Evolutionary conservation across 1,139 yeast species (phyloP).

Genomic region (Pichia sp.): DNA sequence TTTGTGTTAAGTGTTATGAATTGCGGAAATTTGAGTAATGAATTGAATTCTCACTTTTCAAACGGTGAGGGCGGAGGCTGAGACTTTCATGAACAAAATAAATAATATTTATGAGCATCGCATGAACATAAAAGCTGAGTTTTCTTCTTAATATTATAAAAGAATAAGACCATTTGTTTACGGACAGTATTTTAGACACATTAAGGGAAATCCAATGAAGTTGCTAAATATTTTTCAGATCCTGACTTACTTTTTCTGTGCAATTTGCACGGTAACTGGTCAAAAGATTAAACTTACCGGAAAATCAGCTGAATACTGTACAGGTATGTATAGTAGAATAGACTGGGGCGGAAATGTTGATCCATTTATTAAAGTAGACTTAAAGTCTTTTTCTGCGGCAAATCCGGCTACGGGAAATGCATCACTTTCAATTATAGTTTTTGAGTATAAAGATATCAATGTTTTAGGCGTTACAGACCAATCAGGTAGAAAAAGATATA

Average conservation of each 20-base stretch:
- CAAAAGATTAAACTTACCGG: conserved; percentile 38
- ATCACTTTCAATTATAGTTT: conserved; percentile 61
- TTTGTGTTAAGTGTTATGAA: no score
- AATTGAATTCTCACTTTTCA: no score
- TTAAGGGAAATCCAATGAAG: conserved; percentile 1
- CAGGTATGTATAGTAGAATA: conserved; percentile 81
- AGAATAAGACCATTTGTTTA: no score
- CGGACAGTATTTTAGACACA: no score
- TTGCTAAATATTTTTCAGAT: not conserved
- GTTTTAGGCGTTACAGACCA: conserved; percentile 51
- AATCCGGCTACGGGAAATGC: conserved; percentile 32
- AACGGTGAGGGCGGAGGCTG: no score
- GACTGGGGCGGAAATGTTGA: conserved; percentile 80
- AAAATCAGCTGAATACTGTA: conserved; percentile 59
- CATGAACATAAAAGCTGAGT: no score
- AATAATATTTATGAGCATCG: no score
- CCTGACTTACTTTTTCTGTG: conserved; percentile 3
- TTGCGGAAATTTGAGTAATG: no score
- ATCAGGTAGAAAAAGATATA: conserved; percentile 40
- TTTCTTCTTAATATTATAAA: no score
- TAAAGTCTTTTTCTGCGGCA: conserved; percentile 29
- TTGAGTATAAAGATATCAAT: conserved; percentile 75
- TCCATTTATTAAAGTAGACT: conserved; percentile 48
- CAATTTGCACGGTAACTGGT: conserved; percentile 17
- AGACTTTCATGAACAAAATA: no score